Percentiles rank a stretch among this genome's conserved stretches.
Evolutionary conservation across 768 basidiomycete species (phyloP).

Genomic region (Rhodotorula babjevae): DNA sequence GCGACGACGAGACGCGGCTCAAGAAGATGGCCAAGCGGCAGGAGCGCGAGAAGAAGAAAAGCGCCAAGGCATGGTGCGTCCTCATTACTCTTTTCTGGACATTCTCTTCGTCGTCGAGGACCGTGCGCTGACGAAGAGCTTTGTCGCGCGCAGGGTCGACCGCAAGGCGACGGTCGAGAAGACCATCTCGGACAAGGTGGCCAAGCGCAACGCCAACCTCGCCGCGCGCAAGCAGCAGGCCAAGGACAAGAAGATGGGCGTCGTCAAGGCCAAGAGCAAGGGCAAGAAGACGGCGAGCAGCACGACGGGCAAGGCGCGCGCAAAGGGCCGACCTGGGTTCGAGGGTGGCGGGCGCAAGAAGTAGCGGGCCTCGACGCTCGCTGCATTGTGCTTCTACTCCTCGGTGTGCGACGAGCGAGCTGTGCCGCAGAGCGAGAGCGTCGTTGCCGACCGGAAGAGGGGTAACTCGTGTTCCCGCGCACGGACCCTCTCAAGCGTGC

Average conservation of each 20-base stretch:
- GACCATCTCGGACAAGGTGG: slow-evolving; percentile 76
- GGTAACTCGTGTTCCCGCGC: too few relatives aligned
- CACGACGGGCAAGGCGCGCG: slow-evolving; percentile 48
- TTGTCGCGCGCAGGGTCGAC: slow-evolving; percentile 61
- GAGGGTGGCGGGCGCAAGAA: slow-evolving; percentile 60
- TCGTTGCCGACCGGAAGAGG: too few relatives aligned
- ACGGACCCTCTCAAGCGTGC: too few relatives aligned
- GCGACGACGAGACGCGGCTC: slow-evolving; percentile 73
- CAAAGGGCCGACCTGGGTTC: slow-evolving; percentile 72
- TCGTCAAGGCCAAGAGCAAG: slow-evolving; percentile 49
- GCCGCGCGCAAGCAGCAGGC: slow-evolving; percentile 74
- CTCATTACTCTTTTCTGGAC: slow-evolving; percentile 8
- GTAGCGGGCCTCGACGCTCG: neutral
- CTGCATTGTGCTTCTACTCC: neutral
- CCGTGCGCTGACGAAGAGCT: neutral
- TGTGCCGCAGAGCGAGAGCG: too few relatives aligned
- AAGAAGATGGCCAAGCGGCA: slow-evolving; percentile 91
- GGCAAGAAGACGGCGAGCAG: slow-evolving; percentile 37
- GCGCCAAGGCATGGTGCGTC: slow-evolving; percentile 72
- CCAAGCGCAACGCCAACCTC: slow-evolving; percentile 87
- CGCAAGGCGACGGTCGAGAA: slow-evolving; percentile 71
- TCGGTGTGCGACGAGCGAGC: neutral
- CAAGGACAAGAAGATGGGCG: slow-evolving; percentile 59
- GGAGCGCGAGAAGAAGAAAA: slow-evolving; percentile 81
- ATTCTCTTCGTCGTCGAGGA: too few relatives aligned